Percentiles rank a stretch among this genome's conserved stretches.
phyloP scores from a whole-genome alignment of 306 rosid species.

The Prunus fruticosa region DNA sequence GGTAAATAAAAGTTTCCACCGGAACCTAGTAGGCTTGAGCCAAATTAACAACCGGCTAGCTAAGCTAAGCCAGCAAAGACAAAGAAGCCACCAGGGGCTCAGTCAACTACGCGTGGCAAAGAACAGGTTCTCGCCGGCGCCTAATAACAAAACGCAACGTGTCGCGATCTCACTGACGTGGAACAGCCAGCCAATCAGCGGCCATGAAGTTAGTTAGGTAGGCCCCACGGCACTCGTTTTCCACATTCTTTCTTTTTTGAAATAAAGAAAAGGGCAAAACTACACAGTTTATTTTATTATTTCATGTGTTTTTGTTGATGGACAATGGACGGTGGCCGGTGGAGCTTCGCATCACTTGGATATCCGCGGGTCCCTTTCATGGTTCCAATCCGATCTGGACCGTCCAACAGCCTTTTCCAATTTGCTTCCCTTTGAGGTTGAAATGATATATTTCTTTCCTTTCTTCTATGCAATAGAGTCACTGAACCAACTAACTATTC shows the following conservation, averaged over 20 bases:
- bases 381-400: neutral
- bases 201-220: neutral
- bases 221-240: neutral
- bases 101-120: constrained; percentile 11
- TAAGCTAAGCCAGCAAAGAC: neutral
- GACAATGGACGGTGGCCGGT: too few species aligned
- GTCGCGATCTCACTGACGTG: constrained; percentile 12
- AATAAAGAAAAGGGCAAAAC: too few species aligned
- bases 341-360: neutral
- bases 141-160: neutral
- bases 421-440: neutral
- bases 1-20: too few species aligned
- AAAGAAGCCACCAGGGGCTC: neutral
- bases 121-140: constrained; percentile 7
- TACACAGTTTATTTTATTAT: too few species aligned
- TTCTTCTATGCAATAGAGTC: neutral
- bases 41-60: neutral
- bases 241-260: neutral
- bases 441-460: neutral
- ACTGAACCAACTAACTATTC: neutral
- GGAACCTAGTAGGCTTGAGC: neutral
- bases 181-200: neutral
- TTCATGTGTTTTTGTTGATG: too few species aligned
- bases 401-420: neutral
- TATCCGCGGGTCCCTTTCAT: neutral